These are phyloP conservation scores for Yamadazyma trypodendri DNA, from an alignment of 1,139 yeast species.

Conservation along the genomic window DNA sequence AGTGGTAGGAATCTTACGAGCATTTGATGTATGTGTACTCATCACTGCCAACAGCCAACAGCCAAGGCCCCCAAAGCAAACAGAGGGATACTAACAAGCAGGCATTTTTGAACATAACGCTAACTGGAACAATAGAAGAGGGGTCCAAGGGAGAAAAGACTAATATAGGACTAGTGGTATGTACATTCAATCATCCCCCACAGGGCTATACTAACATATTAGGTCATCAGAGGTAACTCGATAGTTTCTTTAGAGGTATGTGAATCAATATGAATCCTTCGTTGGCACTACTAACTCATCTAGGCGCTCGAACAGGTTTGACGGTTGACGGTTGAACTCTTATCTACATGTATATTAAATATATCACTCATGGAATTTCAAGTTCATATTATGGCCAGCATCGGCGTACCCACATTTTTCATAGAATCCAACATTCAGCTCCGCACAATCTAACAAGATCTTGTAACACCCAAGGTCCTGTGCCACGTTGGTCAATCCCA, in stretches of 20 bases:
- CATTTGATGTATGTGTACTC: constrained; percentile 62
- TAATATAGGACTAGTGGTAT: constrained; percentile 55
- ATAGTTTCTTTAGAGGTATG: constrained; percentile 57
- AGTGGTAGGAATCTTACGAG: constrained; percentile 70
- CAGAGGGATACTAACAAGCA: constrained; percentile 21
- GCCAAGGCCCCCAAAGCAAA: background rate
- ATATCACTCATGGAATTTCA: constrained; percentile 13
- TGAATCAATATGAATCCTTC: constrained; percentile 15
- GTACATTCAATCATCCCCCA: constrained; percentile 16
- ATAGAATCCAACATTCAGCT: constrained; percentile 77
- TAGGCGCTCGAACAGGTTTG: constrained; percentile 32
- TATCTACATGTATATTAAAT: constrained; percentile 8
- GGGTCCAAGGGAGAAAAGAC: constrained; percentile 47
- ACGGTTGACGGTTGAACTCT: background rate
- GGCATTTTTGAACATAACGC: constrained; percentile 68
- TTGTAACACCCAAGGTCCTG: constrained; percentile 72
- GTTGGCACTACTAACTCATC: constrained; percentile 23
- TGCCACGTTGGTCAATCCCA: constrained; percentile 61
- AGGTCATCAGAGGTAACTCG: constrained; percentile 61
- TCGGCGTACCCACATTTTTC: constrained; percentile 74
- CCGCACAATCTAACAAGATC: constrained; percentile 85
- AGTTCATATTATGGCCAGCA: constrained; percentile 74
- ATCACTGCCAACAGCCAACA: no score
- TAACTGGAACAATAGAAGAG: constrained; percentile 73
- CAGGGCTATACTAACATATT: constrained; percentile 23